Base-by-base conservation (phyloP, 208 protist species). In the Leishmania guyanensis region DNA sequence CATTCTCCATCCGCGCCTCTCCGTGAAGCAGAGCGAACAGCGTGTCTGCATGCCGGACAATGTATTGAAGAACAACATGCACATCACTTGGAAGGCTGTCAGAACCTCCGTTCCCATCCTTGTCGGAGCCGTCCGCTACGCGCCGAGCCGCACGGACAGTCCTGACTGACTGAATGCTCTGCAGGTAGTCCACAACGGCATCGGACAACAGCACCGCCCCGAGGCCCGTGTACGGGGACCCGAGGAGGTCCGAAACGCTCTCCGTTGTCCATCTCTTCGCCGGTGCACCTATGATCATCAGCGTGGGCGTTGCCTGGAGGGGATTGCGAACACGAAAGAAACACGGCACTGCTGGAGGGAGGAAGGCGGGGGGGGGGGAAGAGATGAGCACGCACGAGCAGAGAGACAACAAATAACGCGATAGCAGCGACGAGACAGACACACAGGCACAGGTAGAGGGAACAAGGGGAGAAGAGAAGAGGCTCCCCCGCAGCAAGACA, bases 11-110 rank as follows among this genome's bases (percentile, higher is more conserved):
- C 8, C 53, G 10, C 22, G 53, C 9, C n/a, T 36, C 64, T 46
- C 77, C 82, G 26, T 81, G 73, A 36, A 85, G 78, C 46, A 85
- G 72, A 0, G 71, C 71, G 39, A 85, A 85, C n/a, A 85, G 54
- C 1, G 39, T n/a, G 1, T 43, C 33, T 5, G 77, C 46, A 74
- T 85, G 56, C 43, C n/a, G 51, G 6, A 29, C 14, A 9, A 85
- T 79, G 78, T 76, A 85, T 33, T 62, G 77, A 29, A 85, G 73
- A 10, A 81, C 76, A 48, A 56, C 75, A 56, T 22, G 65, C 50
- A 85, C 77, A 43, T 73, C 29, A 8, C 50, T 58, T 1, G 77
- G 39, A 14, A 73, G 54, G 39, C 46, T 54, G 36, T 51, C 39
- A 3, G 60, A 36, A 0, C 75, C 12, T 9, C 68, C 53, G 60